Evolutionary conservation across 2,329 filamentous ascomycete genomes (phyloP).

Genomic region (Neonectria ditissima): DNA sequence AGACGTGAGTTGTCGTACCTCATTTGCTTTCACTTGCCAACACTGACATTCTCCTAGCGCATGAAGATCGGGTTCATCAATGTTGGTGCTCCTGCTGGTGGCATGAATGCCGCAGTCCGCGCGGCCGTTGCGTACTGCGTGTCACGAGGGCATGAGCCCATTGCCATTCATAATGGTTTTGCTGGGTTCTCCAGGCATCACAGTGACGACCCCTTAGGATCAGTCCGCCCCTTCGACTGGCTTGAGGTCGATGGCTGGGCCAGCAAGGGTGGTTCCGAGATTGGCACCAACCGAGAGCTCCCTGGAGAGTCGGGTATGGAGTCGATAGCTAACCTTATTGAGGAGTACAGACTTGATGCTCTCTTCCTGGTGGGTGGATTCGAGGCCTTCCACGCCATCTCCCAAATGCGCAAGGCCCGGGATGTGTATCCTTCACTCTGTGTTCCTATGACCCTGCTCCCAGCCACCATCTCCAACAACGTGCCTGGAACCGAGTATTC

Average conservation of each 20-base stretch:
- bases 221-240: conserved; percentile 90
- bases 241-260: conserved; percentile 96
- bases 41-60: conserved; percentile 64
- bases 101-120: conserved; percentile 97
- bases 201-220: conserved; percentile 81
- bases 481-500: conserved; percentile 98
- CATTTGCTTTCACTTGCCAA: background rate
- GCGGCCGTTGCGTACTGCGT: conserved; percentile 94
- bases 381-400: conserved; percentile 93
- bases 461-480: conserved; percentile 99
- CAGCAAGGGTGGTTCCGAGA: conserved; percentile 96
- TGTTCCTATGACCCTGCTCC: conserved; percentile 91
- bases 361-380: conserved; percentile 95
- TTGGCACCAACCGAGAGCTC: conserved; percentile 95
- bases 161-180: conserved; percentile 97
- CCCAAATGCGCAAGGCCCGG: conserved; percentile 85
- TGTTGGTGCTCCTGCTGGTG: conserved; percentile 94
- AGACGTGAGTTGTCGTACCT: conserved; percentile 69
- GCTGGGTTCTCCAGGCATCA: conserved; percentile 93
- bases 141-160: conserved; percentile 88
- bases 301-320: conserved; percentile 88
- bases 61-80: conserved; percentile 97
- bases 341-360: conserved; percentile 88
- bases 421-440: conserved; percentile 85
- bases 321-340: conserved; percentile 83